Base-by-base conservation (phyloP, 2,329 filamentous ascomycete genomes). In the Aspergillus ochraceoroseus region DNA sequence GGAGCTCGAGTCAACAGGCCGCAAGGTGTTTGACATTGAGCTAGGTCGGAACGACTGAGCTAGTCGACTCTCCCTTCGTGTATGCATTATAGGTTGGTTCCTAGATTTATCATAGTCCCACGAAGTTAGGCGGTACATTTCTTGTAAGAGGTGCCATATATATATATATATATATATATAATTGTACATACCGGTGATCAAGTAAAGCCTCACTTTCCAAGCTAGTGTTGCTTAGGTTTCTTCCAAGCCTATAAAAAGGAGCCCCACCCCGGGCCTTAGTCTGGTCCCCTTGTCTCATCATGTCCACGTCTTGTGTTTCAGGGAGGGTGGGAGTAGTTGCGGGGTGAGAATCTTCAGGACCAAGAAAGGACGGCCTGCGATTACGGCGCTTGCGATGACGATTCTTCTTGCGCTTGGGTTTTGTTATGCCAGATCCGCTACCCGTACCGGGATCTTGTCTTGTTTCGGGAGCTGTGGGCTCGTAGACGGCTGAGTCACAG, bases 161-260 rank as follows among this genome's bases (percentile, higher is more conserved):
- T 32, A 48, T 68, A n/a, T n/a, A n/a, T n/a, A n/a, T n/a, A n/a
- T n/a, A n/a, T n/a, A n/a, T n/a, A n/a, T n/a, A n/a, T n/a, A n/a
- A n/a, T n/a, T n/a, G n/a, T n/a, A n/a, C n/a, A 47, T 67, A 85
- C 80, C 87, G 79, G 64, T 96, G 90, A 65, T 96, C 90, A 12
- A 96, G 70, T 52, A 96, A 70, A 5, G 79, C 82, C 59, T 94
- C 83, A 62, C 88, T 95, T 52, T 95, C 90, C 48, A 96, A 70
- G 63, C 90, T 96, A 1, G 85, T 88, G 54, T 76, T 82, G 67
- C 90, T 96, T 48, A 82, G 59, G 59, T 85, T 87, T 30, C 70
- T 65, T 5, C 70, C 57, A 36, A 77, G 56, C 27, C 72, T 69
- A 58, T 80, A 80, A 57, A 79, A 77, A 44, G 70, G 70, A 38